phyloP scores from a whole-genome alignment of 371 early-diverging fungal genomes.

The Blakeslea trispora region DNA sequence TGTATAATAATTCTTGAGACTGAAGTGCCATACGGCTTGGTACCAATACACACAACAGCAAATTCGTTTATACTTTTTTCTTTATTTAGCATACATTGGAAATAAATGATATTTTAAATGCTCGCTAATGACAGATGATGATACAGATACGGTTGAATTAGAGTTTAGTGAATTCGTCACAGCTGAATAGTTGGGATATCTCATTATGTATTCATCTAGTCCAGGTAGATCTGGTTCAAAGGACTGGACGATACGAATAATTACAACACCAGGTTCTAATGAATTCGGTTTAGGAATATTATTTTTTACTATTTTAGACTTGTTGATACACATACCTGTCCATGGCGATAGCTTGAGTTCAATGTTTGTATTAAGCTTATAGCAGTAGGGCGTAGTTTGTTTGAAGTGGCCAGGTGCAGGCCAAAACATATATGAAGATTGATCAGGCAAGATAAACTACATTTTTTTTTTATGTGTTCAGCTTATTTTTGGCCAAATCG shows the following conservation, averaged over 20 bases:
- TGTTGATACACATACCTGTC: conserved; percentile 41
- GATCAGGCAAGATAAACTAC: conserved; percentile 43
- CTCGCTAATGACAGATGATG: conserved; percentile 28
- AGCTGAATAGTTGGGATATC: conserved; percentile 27
- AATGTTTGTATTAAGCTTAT: conserved; percentile 33
- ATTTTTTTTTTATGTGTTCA: too few relatives aligned
- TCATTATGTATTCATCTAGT: conserved; percentile 48
- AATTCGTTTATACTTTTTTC: too few relatives aligned
- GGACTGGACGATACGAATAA: conserved; percentile 39
- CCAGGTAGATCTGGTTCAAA: conserved; percentile 52
- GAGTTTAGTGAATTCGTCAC: not conserved
- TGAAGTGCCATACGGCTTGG: too few relatives aligned
- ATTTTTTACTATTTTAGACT: not conserved
- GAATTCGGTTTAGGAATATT: not conserved
- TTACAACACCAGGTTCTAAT: conserved; percentile 30
- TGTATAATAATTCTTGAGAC: too few relatives aligned
- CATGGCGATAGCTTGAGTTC: conserved; percentile 36
- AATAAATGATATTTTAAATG: conserved; percentile 22
- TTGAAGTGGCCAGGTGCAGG: conserved; percentile 42
- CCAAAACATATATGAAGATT: conserved; percentile 39
- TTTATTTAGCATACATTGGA: not conserved
- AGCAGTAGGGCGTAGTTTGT: conserved; percentile 39
- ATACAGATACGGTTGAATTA: conserved; percentile 2
- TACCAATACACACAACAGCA: too few relatives aligned
- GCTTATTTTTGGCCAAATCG: not conserved